Conservation (phyloP, 2,329 filamentous ascomycete species). For the Lasiodiplodia theobromae region DNA sequence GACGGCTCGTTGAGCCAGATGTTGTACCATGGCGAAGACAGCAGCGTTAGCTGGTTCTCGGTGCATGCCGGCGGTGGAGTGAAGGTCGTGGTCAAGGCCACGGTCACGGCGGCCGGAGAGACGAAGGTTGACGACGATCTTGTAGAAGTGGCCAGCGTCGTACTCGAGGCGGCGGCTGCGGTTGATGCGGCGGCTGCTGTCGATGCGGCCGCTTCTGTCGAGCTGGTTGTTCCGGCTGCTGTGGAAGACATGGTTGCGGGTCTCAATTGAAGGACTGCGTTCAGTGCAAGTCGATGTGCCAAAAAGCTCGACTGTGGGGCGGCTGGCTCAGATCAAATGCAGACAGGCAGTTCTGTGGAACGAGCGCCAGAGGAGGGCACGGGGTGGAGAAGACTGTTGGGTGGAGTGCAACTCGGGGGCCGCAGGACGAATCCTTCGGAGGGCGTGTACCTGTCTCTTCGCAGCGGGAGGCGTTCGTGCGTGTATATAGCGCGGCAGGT, state of each 20-base stretch:
- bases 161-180: not conserved
- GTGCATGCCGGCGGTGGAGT: constrained; percentile 38
- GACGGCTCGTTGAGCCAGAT: constrained; percentile 41
- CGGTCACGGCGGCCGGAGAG: not conserved
- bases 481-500: constrained; percentile 15
- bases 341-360: not conserved
- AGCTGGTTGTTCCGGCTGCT: not conserved
- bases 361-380: not conserved
- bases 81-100: constrained; percentile 38
- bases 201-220: not conserved
- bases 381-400: not conserved
- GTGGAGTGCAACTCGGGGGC: not conserved
- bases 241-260: constrained; percentile 8
- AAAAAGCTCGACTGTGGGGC: constrained; percentile 5
- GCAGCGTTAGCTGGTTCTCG: constrained; percentile 36
- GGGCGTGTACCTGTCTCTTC: not conserved
- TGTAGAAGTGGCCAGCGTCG: constrained; percentile 20
- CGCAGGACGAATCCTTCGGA: constrained; percentile 13
- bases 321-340: not conserved
- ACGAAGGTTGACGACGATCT: not conserved
- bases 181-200: not conserved
- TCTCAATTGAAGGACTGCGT: not conserved
- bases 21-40: constrained; percentile 36
- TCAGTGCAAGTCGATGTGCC: not conserved
- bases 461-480: constrained; percentile 16